These are phyloP conservation scores for Cercospora beticola DNA, from an alignment of 2,329 filamentous ascomycete genomes.

Conservation along the genomic window DNA sequence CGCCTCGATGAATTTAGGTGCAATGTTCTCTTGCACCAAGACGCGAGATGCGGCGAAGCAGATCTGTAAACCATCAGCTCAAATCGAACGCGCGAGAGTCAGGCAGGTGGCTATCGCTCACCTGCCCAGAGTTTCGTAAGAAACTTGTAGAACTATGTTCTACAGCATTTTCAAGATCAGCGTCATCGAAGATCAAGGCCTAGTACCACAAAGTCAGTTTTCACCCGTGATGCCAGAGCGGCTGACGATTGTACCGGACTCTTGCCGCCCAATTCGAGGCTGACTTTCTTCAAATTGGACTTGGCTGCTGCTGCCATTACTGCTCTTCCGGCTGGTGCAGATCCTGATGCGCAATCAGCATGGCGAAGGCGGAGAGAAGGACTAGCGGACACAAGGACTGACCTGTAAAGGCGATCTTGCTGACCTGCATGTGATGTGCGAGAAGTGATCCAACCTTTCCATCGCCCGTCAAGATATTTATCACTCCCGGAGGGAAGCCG, in stretches of 20 bases:
- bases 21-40: constrained; percentile 42
- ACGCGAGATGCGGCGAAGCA: constrained; percentile 35
- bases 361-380: background rate
- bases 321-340: constrained; percentile 44
- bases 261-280: constrained; percentile 54
- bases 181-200: constrained; percentile 47
- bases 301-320: constrained; percentile 41
- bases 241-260: constrained; percentile 30
- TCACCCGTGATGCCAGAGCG: background rate
- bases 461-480: constrained; percentile 43
- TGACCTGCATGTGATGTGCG: constrained; percentile 53
- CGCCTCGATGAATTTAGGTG: constrained; percentile 46
- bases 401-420: constrained; percentile 50
- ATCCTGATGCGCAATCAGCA: constrained; percentile 16
- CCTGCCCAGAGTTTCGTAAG: constrained; percentile 19
- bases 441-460: constrained; percentile 47
- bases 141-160: constrained; percentile 14
- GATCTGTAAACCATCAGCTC: constrained; percentile 8
- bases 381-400: background rate
- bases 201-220: background rate
- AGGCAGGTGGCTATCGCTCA: background rate
- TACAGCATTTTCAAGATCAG: constrained; percentile 42
- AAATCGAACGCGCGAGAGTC: background rate
- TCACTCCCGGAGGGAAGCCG: constrained; percentile 47
- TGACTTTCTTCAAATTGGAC: constrained; percentile 46